These are phyloP conservation scores for Hypoxylon sp. DNA, from an alignment of 2,329 filamentous ascomycete species.

Conservation along the genomic window DNA sequence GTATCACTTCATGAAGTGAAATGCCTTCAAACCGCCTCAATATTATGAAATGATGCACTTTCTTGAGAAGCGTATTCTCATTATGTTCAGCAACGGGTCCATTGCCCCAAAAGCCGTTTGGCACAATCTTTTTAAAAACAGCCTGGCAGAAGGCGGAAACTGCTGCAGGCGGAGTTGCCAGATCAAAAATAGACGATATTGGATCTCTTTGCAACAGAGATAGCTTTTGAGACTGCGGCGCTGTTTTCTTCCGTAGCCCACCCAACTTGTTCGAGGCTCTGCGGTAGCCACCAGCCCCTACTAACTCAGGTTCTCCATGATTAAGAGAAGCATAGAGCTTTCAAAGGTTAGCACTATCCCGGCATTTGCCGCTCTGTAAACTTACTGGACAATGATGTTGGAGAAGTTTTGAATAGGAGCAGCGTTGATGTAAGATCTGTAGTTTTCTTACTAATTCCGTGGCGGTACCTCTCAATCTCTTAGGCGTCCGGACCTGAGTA, in stretches of 20 bases:
- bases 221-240: slow-evolving; percentile 41
- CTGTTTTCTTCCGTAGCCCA: slow-evolving; percentile 24
- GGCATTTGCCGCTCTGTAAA: background rate
- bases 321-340: slow-evolving; percentile 39
- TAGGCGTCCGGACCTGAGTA: slow-evolving; percentile 63
- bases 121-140: slow-evolving; percentile 78
- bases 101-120: slow-evolving; percentile 78
- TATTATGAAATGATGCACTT: slow-evolving; percentile 81
- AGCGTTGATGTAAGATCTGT: slow-evolving; percentile 77
- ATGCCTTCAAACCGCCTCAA: slow-evolving; percentile 85
- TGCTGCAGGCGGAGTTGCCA: slow-evolving; percentile 74
- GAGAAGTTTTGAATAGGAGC: slow-evolving; percentile 83
- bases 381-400: slow-evolving; percentile 80
- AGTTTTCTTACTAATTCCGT: slow-evolving; percentile 73
- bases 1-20: slow-evolving; percentile 80
- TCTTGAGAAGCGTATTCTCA: slow-evolving; percentile 69
- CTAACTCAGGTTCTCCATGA: slow-evolving; percentile 14
- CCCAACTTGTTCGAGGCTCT: slow-evolving; percentile 35
- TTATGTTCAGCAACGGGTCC: slow-evolving; percentile 69
- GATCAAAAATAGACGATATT: slow-evolving; percentile 67
- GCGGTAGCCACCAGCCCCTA: slow-evolving; percentile 16
- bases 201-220: slow-evolving; percentile 55
- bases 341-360: slow-evolving; percentile 16
- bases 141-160: slow-evolving; percentile 92
- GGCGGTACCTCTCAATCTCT: slow-evolving; percentile 73